These are phyloP conservation scores for Pseudohalonectria lignicola DNA, from an alignment of 2,329 filamentous ascomycete genomes.

Conservation along the genomic window DNA sequence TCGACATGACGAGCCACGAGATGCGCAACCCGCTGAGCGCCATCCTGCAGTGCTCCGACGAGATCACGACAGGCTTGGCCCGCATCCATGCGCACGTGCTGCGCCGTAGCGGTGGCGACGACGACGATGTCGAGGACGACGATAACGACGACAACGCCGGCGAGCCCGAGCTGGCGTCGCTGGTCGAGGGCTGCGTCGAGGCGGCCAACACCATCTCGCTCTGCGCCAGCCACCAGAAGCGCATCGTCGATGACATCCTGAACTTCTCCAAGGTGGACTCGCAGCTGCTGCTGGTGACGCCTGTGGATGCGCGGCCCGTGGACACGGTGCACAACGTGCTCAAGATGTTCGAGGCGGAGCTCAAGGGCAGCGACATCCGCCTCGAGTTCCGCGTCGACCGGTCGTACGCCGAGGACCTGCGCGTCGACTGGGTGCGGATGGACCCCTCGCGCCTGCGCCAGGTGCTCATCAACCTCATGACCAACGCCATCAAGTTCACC, in stretches of 20 bases:
- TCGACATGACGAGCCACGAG: slow-evolving; percentile 65
- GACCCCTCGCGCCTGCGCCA: slow-evolving; percentile 67
- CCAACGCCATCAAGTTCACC: slow-evolving; percentile 55
- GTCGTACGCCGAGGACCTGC: slow-evolving; percentile 47
- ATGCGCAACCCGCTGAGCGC: slow-evolving; percentile 69
- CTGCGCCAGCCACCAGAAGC: slow-evolving; percentile 71
- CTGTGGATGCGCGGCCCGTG: slow-evolving; percentile 56
- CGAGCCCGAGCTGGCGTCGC: slow-evolving; percentile 28
- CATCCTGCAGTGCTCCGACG: slow-evolving; percentile 66
- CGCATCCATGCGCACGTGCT: background rate
- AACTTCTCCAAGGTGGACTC: slow-evolving; percentile 68
- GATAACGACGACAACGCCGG: slow-evolving; percentile 28
- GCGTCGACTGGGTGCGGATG: slow-evolving; percentile 60
- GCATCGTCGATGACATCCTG: slow-evolving; percentile 63
- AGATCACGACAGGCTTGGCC: slow-evolving; percentile 38
- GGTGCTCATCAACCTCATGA: slow-evolving; percentile 66
- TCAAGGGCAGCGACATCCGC: slow-evolving; percentile 60
- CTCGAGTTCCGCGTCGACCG: slow-evolving; percentile 59
- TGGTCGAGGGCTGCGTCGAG: slow-evolving; percentile 51
- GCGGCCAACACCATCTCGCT: slow-evolving; percentile 73
- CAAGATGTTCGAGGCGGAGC: slow-evolving; percentile 70
- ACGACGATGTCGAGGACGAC: slow-evolving; percentile 29
- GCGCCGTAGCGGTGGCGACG: slow-evolving; percentile 16
- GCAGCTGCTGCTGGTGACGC: slow-evolving; percentile 60
- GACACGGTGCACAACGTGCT: slow-evolving; percentile 53